Conservation (phyloP, 192 early-diverging fungal genomes). For the Ambispora gerdemannii region DNA sequence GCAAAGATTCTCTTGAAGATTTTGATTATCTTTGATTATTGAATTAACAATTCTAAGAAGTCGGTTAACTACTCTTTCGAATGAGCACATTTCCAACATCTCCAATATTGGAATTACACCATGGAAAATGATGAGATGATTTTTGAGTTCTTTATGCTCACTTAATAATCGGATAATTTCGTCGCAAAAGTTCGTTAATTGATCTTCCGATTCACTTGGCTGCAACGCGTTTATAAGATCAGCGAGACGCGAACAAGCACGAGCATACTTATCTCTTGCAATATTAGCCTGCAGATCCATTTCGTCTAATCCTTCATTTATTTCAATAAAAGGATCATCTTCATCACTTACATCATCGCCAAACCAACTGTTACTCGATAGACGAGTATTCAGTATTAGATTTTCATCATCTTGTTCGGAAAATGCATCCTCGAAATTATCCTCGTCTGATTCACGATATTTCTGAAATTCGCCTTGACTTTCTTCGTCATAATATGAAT, state of each 20-base stretch:
- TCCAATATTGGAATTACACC: constrained; percentile 48
- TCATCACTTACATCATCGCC: constrained; percentile 46
- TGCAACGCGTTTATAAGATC: constrained; percentile 39
- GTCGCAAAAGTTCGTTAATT: constrained; percentile 15
- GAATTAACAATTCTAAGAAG: constrained; percentile 43
- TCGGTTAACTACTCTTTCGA: constrained; percentile 31
- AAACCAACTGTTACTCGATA: constrained; percentile 46
- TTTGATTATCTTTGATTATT: constrained; percentile 38
- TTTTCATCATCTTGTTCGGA: constrained; percentile 25
- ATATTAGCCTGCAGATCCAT: constrained; percentile 49
- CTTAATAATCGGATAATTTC: constrained; percentile 32
- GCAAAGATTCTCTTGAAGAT: constrained; percentile 51
- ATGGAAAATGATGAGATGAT: constrained; percentile 45
- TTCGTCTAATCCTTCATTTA: constrained; percentile 51
- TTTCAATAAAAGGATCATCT: constrained; percentile 49
- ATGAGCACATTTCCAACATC: constrained; percentile 40
- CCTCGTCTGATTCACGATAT: constrained; percentile 26
- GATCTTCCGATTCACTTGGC: constrained; percentile 25
- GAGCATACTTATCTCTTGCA: constrained; percentile 44
- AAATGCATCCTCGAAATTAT: constrained; percentile 23
- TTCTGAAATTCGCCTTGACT: constrained; percentile 8
- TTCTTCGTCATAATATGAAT: background rate
- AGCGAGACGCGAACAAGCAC: constrained; percentile 33
- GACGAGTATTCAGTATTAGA: constrained; percentile 36
- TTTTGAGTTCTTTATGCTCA: constrained; percentile 44